Conservation (phyloP, 345 rosid genomes). For the Durio zibethinus region DNA sequence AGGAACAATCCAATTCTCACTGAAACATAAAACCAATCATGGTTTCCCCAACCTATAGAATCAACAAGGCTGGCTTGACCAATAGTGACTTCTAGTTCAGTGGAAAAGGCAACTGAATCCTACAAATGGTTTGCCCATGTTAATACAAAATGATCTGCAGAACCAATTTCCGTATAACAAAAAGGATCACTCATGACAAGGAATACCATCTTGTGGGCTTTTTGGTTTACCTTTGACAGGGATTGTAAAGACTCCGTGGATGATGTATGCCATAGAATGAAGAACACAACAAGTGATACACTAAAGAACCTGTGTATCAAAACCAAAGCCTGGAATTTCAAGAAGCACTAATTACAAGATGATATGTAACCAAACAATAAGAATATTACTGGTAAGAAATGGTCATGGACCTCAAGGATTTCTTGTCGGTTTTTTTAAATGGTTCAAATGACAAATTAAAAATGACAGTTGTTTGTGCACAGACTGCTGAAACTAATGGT, state of each 20-base stretch:
- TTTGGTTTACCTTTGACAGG: slow-evolving; percentile 44
- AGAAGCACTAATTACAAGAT: slow-evolving; percentile 35
- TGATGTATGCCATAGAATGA: slow-evolving; percentile 71
- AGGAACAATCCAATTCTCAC: slow-evolving; percentile 87
- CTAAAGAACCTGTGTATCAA: slow-evolving; percentile 93
- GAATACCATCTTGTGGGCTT: not conserved
- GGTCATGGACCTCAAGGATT: not conserved
- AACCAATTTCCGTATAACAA: not conserved
- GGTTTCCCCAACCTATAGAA: slow-evolving; percentile 45
- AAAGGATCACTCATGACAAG: not conserved
- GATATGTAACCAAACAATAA: not conserved
- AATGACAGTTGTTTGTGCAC: not conserved
- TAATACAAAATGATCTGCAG: not conserved
- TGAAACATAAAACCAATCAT: slow-evolving; percentile 67
- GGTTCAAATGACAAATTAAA: not conserved
- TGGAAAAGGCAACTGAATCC: slow-evolving; percentile 41
- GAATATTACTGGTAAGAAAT: not conserved
- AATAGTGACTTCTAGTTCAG: slow-evolving; percentile 26
- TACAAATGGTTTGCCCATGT: slow-evolving; percentile 23
- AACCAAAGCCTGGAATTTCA: slow-evolving; percentile 82
- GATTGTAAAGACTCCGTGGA: slow-evolving; percentile 40
- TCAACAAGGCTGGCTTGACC: slow-evolving; percentile 30
- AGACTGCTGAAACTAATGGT: not conserved
- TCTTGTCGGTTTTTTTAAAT: not conserved
- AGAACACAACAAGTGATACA: slow-evolving; percentile 67